Evolutionary conservation across 352 stramenopile species (phyloP), one percentile per base, ranked within the genome.

Genomic region (Phytophthora brassicae): DNA sequence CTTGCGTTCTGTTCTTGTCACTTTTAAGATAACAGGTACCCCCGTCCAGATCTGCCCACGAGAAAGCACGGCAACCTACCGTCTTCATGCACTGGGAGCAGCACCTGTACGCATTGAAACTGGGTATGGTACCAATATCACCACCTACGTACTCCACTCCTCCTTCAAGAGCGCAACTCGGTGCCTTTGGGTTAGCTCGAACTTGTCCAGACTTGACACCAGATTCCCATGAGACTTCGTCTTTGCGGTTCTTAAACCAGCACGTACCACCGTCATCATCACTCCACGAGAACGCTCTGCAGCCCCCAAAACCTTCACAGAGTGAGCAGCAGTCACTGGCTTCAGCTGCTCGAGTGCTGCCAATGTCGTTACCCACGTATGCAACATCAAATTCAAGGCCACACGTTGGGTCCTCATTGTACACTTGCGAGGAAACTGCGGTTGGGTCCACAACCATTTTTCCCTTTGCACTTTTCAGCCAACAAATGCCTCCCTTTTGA

Each of bases 1-100:
- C 17, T n/a, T 50, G 56, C 16, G 26, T 42, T 9, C 22, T 70
- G 70, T 61, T 64, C 48, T 74, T 79, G 35, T 16, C 23, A n/a
- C 56, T 81, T 68, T 89, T 90, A 43, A 89, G 68, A 68, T 77
- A 89, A 67, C 81, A 88, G 3, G 74, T 88, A 23, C 79, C 81
- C 13, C 79, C 79, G 47, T 80, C 66, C 46, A 67, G 63, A 22
- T 59, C 65, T 43, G 41, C 72, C 75, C 75, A 88, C 12, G 77
- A 73, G 42, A 81, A 89, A 4, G 72, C 77, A 7, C 48, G 44
- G 56, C 79, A 89, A 14, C 66, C 70, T 0, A 13, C 23, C 0
- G 22, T 64, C 20, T 46, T 46, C 60, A 74, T 71, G 43, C 68
- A 77, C 20, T 68, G 59, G 6, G 64, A 71, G 38, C 64, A 77